phyloP scores from a whole-genome alignment of 116 monocot species.

The Posidonia oceanica region DNA sequence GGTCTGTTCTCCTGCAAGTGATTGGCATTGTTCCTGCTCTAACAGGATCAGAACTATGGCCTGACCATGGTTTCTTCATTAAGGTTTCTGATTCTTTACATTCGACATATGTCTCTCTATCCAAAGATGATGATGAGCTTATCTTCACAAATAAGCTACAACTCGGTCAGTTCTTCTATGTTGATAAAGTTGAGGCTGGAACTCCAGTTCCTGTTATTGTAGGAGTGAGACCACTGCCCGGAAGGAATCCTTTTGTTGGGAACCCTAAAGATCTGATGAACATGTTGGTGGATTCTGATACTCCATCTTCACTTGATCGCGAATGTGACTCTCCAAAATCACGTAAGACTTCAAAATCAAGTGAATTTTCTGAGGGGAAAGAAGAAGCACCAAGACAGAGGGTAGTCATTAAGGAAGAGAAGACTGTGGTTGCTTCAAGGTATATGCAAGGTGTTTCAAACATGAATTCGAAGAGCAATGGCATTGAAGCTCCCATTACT shows the following conservation, averaged over 20 bases:
- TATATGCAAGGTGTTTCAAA: constrained; percentile 65
- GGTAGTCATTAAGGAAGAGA: constrained; percentile 80
- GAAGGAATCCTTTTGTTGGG: constrained; percentile 53
- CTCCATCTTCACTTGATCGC: background rate
- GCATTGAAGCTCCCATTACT: constrained; percentile 8
- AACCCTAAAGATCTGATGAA: constrained; percentile 89
- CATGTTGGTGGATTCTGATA: constrained; percentile 44
- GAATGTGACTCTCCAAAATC: background rate
- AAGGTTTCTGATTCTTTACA: constrained; percentile 94
- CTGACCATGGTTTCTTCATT: constrained; percentile 81
- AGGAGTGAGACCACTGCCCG: constrained; percentile 74
- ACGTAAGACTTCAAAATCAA: constrained; percentile 12
- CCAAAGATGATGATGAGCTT: constrained; percentile 73
- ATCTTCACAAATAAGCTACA: constrained; percentile 73
- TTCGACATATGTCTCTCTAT: constrained; percentile 78
- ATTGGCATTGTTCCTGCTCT: constrained; percentile 88
- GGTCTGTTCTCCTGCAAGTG: constrained; percentile 82
- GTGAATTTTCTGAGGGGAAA: constrained; percentile 10
- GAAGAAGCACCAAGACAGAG: constrained; percentile 30
- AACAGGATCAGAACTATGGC: constrained; percentile 74
- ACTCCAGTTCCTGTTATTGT: constrained; percentile 70
- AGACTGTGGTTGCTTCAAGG: constrained; percentile 52
- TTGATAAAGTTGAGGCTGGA: constrained; percentile 49
- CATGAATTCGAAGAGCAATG: constrained; percentile 12
- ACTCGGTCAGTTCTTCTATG: constrained; percentile 91